Evolutionary conservation across 768 basidiomycete genomes (phyloP), one percentile per base, ranked within the genome.

Genomic region (Hypsizygus marmoreus): DNA sequence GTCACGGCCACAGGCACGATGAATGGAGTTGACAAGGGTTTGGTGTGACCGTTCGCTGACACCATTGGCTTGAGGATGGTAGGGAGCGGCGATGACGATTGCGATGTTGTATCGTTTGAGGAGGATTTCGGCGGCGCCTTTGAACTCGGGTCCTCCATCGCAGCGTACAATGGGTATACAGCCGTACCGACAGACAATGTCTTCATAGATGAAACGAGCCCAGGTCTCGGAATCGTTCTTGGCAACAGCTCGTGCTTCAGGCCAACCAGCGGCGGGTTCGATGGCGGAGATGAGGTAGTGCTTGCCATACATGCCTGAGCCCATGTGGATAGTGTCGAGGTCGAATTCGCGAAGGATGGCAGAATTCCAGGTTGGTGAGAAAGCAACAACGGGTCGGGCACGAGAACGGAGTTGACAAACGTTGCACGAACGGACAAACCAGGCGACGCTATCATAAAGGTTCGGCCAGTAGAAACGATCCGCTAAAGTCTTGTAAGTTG

Each of bases 391-490:
- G 0, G 67, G 51, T 13, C 50, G 55, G 2, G 36, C 25, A 5
- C 45, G 47, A 6, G 53, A 46, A 1, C 50, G 47, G 9, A 57
- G 45, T 42, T 70, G 68, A 20, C 68, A 71, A 4, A 55, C 43
- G 9, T 61, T 47, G 49, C 69, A 71, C 0, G 67, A 66, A 2
- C 56, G 40, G 0, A 69, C 53, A 28, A 61, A 66, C 37, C 56
- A 66, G 1, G 48, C 17, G 8, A 67, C 32, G 8, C 64, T 50
- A 6, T 55, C 41, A 20, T 59, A 50, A 61, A 68, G 64, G 39
- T 63, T 56, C 0, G 63, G 71, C 70, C 69, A 71, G 51, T 65
- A 68, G 23, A 59, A 64, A 0, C 58, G 45, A 4, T 67, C 56
- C 0, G 26, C 7, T 1, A 67, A 43, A 11, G 45, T 23, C 3